phyloP scores from a whole-genome alignment of 2,329 filamentous ascomycete species.

The Hymenoscyphus repandus region DNA sequence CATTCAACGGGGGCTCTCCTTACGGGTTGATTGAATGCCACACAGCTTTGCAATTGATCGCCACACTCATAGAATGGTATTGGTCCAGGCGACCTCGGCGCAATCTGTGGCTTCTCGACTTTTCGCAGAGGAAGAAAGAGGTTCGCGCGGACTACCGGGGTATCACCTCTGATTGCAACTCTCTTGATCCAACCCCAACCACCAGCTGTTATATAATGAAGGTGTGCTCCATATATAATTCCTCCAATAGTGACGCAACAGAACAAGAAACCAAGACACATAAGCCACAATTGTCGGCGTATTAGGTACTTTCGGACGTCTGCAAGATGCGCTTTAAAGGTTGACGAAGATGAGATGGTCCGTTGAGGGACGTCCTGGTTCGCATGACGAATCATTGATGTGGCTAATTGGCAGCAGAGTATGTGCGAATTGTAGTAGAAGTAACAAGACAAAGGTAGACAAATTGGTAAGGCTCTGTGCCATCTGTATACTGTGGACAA shows the following conservation, averaged over 20 bases:
- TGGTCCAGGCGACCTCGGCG: constrained; percentile 4
- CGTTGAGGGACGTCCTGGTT: not conserved
- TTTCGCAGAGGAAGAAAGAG: constrained; percentile 23
- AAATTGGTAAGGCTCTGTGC: not conserved
- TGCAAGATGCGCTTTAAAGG: constrained; percentile 5
- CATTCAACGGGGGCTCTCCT: not conserved
- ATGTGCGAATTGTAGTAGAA: too few relatives aligned
- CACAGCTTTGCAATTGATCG: constrained; percentile 28
- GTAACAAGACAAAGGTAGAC: not conserved
- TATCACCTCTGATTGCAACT: not conserved
- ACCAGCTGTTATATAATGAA: constrained; percentile 21
- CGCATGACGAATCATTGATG: constrained; percentile 4
- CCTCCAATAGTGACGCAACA: constrained; percentile 20
- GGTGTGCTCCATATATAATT: constrained; percentile 22
- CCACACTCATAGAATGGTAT: constrained; percentile 28
- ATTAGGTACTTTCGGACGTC: constrained; percentile 8
- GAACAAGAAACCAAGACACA: constrained; percentile 13
- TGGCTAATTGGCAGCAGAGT: too few relatives aligned
- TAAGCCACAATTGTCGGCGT: constrained; percentile 17
- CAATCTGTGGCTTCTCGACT: constrained; percentile 1
- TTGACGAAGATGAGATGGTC: not conserved
- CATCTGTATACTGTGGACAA: not conserved
- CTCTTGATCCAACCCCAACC: constrained; percentile 2
- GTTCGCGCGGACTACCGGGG: not conserved
- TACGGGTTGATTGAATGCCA: constrained; percentile 25